phyloP scores from a whole-genome alignment of 208 protist species.

The Leishmania lainsoni region DNA sequence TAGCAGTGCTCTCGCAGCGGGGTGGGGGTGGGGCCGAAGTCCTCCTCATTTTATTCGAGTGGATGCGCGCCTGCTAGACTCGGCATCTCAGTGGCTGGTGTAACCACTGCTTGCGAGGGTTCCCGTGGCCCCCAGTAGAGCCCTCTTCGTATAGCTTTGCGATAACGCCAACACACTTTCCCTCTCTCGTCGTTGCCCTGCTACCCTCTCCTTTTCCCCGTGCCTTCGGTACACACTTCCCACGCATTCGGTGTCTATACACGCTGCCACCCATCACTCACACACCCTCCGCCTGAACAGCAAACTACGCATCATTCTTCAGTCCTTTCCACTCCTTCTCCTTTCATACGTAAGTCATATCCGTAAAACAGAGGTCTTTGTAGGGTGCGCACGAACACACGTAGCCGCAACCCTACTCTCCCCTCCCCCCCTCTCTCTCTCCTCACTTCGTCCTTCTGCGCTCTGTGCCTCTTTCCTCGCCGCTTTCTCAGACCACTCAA shows the following conservation, averaged over 20 bases:
- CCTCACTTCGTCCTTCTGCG: not conserved
- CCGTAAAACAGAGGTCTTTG: not conserved
- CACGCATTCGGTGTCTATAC: not conserved
- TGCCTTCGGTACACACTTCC: not conserved
- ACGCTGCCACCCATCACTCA: not conserved
- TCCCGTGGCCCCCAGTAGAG: not conserved
- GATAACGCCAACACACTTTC: not conserved
- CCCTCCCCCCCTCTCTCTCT: not conserved
- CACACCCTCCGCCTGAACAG: not conserved
- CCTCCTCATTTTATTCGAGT: not conserved
- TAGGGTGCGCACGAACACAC: not conserved
- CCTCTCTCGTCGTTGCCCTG: not conserved
- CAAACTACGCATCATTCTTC: not conserved
- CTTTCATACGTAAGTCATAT: not conserved
- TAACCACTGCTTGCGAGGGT: not conserved
- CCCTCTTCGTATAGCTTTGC: not conserved
- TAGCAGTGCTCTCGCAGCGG: not conserved
- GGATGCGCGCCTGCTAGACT: not conserved
- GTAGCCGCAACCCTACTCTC: not conserved
- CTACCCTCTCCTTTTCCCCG: not conserved
- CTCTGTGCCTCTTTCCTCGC: no score
- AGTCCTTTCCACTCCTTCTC: not conserved
- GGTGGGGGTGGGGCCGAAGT: not conserved
- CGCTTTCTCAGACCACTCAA: not conserved
- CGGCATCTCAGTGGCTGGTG: not conserved